Base-by-base conservation (phyloP, 768 basidiomycete species). In the Tricholoma terreum region DNA sequence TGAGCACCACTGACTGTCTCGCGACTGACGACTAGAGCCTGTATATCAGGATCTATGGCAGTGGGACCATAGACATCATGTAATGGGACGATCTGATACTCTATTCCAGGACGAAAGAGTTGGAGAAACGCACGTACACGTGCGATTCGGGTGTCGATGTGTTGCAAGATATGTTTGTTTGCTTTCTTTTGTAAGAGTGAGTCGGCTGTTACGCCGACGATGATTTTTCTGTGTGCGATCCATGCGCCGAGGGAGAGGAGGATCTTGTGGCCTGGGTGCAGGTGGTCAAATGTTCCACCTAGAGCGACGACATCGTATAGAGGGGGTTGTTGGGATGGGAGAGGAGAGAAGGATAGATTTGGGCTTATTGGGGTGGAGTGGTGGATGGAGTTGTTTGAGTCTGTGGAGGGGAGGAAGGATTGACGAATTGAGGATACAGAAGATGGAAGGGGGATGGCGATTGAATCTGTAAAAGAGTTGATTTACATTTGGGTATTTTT, bases 231-330 rank as follows among this genome's bases (percentile, higher is more conserved):
- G 43, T 73, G 68, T 0, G 94, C 79, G 55, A 98, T 85, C 81
- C 89, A 94, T 1, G 91, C 86, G 11, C 84, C 89, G 86, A 97
- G 93, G 66, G 92, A 91, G 10, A 99, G 82, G 27, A 99, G 83
- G 58, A 99, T 95, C 73, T 97, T 97, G 76, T 99, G 97, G 0
- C 96, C 97, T 3, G 94, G 85, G 68, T 99, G 97, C 14, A 99
- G 83, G 70, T 98, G 97, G 73, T 99, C 97, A 71, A 98, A 98
- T 0, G 97, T 98, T 0, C 97, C 97, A 6, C 97, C 96, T 7
- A 98, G 79, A 0, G 85, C 89, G n/a, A 88, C 84, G 52, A 93
- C 90, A 11, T 87, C 88, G 67, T 76, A 78, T 40, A 69, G 59
- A 15, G 73, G 63, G 12, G 72, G 9, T 58, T 54, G 34, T 8